phyloP scores from a whole-genome alignment of 495 filamentous ascomycete species.

The Letharia columbiana region DNA sequence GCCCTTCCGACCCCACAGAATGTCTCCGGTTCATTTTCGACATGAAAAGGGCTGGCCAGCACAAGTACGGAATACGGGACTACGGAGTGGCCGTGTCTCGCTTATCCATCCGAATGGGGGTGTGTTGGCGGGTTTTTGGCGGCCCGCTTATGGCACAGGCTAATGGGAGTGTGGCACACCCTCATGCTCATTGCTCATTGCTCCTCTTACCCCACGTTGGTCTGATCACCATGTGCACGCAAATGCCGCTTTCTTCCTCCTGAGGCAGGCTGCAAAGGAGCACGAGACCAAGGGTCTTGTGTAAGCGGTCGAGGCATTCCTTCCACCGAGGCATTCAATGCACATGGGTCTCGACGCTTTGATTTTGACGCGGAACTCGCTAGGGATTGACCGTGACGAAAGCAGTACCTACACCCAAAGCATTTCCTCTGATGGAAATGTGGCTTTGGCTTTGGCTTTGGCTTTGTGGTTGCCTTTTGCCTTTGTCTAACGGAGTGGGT shows the following conservation, averaged over 20 bases:
- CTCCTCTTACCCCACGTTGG: not conserved
- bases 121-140: not conserved
- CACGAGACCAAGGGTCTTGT: not conserved
- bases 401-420: too few species aligned
- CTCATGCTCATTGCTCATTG: not conserved
- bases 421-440: too few species aligned
- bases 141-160: not conserved
- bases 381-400: too few species aligned
- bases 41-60: not conserved
- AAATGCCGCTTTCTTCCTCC: not conserved
- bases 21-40: constrained; percentile 3
- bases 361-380: not conserved
- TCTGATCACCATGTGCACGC: not conserved
- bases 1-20: constrained; percentile 1
- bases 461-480: too few species aligned
- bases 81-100: too few species aligned
- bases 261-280: not conserved
- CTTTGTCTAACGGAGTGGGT: too few species aligned
- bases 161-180: not conserved
- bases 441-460: too few species aligned
- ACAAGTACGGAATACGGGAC: too few species aligned
- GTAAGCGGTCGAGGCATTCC: not conserved
- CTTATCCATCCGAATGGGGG: not conserved
- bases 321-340: too few species aligned
- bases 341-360: not conserved